Conservation (phyloP, 169 alveolate species). For the Babesia caballi region DNA sequence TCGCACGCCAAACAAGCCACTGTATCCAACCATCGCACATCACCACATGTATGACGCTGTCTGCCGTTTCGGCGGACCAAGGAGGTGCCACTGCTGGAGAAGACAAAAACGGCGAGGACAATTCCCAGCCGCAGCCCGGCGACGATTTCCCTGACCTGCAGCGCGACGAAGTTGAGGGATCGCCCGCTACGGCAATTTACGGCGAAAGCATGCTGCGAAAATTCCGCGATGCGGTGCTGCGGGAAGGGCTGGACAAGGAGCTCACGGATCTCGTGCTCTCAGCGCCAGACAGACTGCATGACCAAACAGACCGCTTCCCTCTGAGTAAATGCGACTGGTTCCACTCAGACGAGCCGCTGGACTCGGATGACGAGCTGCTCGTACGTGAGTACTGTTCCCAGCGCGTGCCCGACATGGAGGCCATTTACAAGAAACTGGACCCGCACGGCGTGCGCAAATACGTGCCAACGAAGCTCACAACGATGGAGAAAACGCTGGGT, state of each 20-base stretch:
- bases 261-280: constrained; percentile 1
- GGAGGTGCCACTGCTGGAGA: background rate
- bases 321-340: constrained; percentile 45
- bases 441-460: constrained; percentile 48
- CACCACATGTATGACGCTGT: background rate
- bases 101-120: background rate
- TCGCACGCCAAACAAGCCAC: background rate
- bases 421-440: constrained; percentile 51
- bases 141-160: background rate
- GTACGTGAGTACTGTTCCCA: constrained; percentile 30
- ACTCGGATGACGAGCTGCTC: constrained; percentile 52
- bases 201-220: background rate
- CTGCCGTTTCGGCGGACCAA: background rate
- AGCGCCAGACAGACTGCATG: background rate
- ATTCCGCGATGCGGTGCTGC: background rate
- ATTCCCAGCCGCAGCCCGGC: background rate
- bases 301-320: background rate
- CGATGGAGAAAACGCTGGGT: constrained; percentile 31
- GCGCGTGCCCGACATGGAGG: constrained; percentile 23
- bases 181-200: background rate
- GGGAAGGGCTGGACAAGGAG: constrained; percentile 9
- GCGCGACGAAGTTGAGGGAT: background rate
- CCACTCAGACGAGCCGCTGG: constrained; percentile 39
- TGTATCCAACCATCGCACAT: no score
- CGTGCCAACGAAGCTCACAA: constrained; percentile 1